Percentiles rank a stretch among this genome's conserved stretches.
phyloP scores from a whole-genome alignment of 345 rosid genomes.

The Gossypium longicalyx region DNA sequence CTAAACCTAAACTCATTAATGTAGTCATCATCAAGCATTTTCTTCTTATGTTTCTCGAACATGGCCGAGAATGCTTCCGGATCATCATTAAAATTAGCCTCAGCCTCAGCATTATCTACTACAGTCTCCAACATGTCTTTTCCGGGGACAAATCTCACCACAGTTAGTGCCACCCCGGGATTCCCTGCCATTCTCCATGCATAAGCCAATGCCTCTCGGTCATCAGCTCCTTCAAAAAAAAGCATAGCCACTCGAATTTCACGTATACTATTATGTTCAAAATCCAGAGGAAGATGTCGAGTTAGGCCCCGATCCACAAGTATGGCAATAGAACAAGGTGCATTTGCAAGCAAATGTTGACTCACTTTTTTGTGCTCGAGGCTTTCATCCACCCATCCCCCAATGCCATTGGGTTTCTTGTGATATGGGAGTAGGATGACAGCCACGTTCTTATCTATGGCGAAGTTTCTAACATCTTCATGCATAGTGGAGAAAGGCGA shows the following conservation, averaged over 20 bases:
- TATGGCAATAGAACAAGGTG: constrained; percentile 65
- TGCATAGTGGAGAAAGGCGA: constrained; percentile 61
- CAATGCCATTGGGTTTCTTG: constrained; percentile 29
- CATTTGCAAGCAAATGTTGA: constrained; percentile 40
- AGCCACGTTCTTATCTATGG: constrained; percentile 51
- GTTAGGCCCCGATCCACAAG: constrained; percentile 56
- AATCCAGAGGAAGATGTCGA: not conserved
- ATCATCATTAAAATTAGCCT: not conserved
- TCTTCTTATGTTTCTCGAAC: constrained; percentile 7
- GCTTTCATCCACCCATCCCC: constrained; percentile 35
- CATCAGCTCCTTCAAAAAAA: constrained; percentile 43
- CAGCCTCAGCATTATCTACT: not conserved
- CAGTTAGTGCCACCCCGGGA: constrained; percentile 27
- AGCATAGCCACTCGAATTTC: constrained; percentile 22
- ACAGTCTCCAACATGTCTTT: not conserved
- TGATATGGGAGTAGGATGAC: constrained; percentile 61
- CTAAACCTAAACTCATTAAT: constrained; percentile 34
- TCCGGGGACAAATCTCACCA: constrained; percentile 31
- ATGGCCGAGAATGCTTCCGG: not conserved
- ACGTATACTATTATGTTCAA: not conserved
- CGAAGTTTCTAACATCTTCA: constrained; percentile 54
- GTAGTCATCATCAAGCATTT: constrained; percentile 26
- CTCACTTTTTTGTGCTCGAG: constrained; percentile 39
- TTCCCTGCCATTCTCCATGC: constrained; percentile 39
- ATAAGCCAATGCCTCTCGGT: constrained; percentile 49